phyloP scores from a whole-genome alignment of 106 monocot genomes.

The Acorus gramineus region DNA sequence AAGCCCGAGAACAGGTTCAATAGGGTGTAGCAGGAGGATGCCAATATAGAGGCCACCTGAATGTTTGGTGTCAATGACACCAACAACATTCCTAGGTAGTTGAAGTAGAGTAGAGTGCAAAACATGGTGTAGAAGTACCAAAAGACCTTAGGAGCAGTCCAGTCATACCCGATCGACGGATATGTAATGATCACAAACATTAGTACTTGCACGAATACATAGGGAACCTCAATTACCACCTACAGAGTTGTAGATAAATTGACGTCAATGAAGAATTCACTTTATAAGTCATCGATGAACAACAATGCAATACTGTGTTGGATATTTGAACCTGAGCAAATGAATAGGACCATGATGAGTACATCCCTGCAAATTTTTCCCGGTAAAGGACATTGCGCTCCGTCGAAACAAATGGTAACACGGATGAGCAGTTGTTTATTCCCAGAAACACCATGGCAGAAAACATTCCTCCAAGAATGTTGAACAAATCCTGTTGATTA shows the following conservation, averaged over 20 bases:
- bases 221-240: constrained; percentile 55
- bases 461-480: constrained; percentile 52
- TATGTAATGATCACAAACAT: constrained; percentile 38
- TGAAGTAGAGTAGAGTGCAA: constrained; percentile 34
- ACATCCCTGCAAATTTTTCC: constrained; percentile 74
- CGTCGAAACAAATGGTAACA: constrained; percentile 30
- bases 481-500: constrained; percentile 54
- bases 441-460: constrained; percentile 16
- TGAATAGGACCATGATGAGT: constrained; percentile 60
- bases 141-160: constrained; percentile 41
- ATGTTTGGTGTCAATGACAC: constrained; percentile 50
- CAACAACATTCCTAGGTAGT: constrained; percentile 48
- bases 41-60: constrained; percentile 40
- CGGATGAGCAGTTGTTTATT: constrained; percentile 27
- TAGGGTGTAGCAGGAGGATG: constrained; percentile 27
- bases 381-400: constrained; percentile 53
- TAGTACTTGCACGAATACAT: constrained; percentile 31
- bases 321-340: constrained; percentile 43
- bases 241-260: constrained; percentile 7
- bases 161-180: constrained; percentile 44
- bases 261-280: too few species aligned
- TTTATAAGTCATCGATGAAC: too few species aligned
- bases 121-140: constrained; percentile 56
- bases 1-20: constrained; percentile 51
- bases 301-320: too few species aligned